Base-by-base conservation (phyloP, 164 flowering plant genomes). In the Warburgia ugandensis region DNA sequence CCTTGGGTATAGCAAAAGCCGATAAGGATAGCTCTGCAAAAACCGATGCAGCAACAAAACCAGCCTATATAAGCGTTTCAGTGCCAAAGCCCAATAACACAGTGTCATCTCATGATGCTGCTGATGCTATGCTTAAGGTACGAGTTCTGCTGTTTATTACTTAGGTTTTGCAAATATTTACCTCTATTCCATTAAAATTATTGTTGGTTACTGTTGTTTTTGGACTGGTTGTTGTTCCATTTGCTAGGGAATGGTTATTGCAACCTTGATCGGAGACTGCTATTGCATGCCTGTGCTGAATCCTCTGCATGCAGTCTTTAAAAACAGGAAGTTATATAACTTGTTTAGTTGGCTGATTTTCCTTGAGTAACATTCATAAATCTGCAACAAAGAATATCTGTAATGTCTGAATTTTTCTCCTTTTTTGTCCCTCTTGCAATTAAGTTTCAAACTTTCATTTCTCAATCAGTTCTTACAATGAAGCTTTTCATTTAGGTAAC, bases 31-130 rank as follows among this genome's bases (percentile, higher is more conserved):
- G 51, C 61, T 57, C 77, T 59, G 38, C 76, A 35, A 55, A n/a
- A n/a, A n/a, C 65, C 37, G 55, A 52, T 65, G 62, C 74, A 27
- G 61, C 76, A 31, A 47, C 73, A 62, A 82, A 77, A 57, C 99
- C 99, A 20, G 89, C 86, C 39, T 92, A 88, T 66, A 61, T 89
- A 39, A 66, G 89, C 68, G 86, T 89, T 56, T 67, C 86, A 50
- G 2, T 79, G 51, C 81, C 91, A 45, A 78, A 76, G 54, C 54
- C 73, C 56, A 65, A 56, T 60, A 71, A 67, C 20, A 70, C 71
- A 52, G 52, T 50, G 21, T 29, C 60, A 29, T 61, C 85, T 25
- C 55, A 61, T 62, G 74, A 55, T 66, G 66, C 69, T 51, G 64
- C 81, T 71, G 86, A 81, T 62, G 59, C 87, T 39, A 36, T 66